Conservation (phyloP, 495 filamentous ascomycete species). For the Glonium stellatum region DNA sequence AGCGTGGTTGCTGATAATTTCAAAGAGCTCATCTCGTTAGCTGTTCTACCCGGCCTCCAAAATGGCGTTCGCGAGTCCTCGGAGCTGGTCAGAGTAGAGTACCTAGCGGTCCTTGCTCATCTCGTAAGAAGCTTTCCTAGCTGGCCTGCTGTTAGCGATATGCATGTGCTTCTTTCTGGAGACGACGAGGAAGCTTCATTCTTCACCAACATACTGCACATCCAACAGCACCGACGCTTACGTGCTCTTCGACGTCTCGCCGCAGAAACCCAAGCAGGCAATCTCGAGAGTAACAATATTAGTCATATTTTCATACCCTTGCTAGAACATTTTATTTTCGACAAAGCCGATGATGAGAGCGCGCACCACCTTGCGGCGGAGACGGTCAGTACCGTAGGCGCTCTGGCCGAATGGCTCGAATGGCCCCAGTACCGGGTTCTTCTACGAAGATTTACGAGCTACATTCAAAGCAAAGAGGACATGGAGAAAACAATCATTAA, state of each 20-base stretch:
- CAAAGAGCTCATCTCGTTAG: slow-evolving; percentile 48
- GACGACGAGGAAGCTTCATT: slow-evolving; percentile 87
- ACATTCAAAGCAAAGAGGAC: slow-evolving; percentile 72
- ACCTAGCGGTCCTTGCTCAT: slow-evolving; percentile 67
- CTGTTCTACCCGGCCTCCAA: slow-evolving; percentile 69
- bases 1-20: slow-evolving; percentile 39
- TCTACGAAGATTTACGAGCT: slow-evolving; percentile 70
- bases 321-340: slow-evolving; percentile 88
- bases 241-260: slow-evolving; percentile 74
- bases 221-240: slow-evolving; percentile 80
- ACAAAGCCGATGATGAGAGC: slow-evolving; percentile 64
- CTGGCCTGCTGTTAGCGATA: slow-evolving; percentile 64
- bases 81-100: slow-evolving; percentile 77
- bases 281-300: slow-evolving; percentile 66
- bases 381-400: slow-evolving; percentile 65
- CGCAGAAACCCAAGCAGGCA: slow-evolving; percentile 51
- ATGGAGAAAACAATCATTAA: slow-evolving; percentile 78
- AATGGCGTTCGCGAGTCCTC: slow-evolving; percentile 66
- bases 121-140: slow-evolving; percentile 62
- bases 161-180: slow-evolving; percentile 63
- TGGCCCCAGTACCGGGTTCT: slow-evolving; percentile 88
- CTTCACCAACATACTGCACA: slow-evolving; percentile 86
- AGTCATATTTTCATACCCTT: slow-evolving; percentile 84
- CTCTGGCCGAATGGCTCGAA: slow-evolving; percentile 65
- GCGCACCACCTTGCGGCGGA: slow-evolving; percentile 81